Percentiles rank a stretch among this genome's conserved stretches.
Evolutionary conservation across 2,329 filamentous ascomycete genomes (phyloP).

Genomic region (Phyllosticta paracitricarpa): DNA sequence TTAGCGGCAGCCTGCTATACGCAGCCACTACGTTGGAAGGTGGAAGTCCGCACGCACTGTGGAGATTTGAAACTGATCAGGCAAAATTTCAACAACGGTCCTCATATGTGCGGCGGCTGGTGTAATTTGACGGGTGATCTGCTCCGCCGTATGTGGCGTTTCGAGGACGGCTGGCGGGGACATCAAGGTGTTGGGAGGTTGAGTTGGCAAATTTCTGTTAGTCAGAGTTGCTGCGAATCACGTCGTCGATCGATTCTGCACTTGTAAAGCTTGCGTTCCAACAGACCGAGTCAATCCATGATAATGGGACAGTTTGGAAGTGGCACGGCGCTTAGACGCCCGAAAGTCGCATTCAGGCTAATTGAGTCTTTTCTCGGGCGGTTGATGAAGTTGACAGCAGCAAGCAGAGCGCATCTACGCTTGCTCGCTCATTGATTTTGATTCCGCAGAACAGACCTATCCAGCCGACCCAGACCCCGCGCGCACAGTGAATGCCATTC

Average conservation of each 20-base stretch:
- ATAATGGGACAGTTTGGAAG: neutral
- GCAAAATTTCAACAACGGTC: no score
- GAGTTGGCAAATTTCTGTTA: no score
- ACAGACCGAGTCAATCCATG: neutral
- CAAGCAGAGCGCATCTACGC: neutral
- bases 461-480: neutral
- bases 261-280: neutral
- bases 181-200: no score
- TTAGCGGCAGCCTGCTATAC: no score
- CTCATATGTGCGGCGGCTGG: no score
- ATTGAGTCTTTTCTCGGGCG: neutral
- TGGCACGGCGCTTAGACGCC: neutral
- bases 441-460: neutral
- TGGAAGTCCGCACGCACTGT: no score
- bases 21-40: no score
- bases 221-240: neutral
- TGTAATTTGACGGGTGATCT: no score
- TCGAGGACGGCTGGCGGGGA: no score
- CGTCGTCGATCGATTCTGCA: neutral
- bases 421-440: neutral
- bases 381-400: neutral
- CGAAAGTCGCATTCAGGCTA: neutral
- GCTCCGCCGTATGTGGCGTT: no score
- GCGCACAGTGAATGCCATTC: neutral
- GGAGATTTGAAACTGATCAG: no score